Base-by-base conservation (phyloP, 345 rosid genomes). In the Melaleuca alternifolia region DNA sequence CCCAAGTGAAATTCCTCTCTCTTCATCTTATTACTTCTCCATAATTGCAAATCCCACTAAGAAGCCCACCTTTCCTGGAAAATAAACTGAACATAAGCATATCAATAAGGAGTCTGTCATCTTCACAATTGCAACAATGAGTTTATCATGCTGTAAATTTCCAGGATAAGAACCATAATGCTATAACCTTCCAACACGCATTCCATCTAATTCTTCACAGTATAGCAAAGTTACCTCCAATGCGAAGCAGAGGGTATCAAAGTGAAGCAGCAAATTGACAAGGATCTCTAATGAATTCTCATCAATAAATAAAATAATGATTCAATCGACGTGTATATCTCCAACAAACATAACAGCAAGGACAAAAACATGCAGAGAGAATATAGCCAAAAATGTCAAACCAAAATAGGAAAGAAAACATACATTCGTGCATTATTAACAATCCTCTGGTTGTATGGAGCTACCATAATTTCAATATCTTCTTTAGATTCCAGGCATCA, bases 401-500 rank as follows among this genome's bases (percentile, higher is more conserved):
- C 3, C 18, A 12, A 59, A 12, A 8, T 59, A n/a, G 33, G 71
- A 11, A 59, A n/a, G 16, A 59, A 0, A 59, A 26, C 15, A 5
- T 11, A 59, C 5, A 12, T 59, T 0, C 12, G 65, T 59, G 13
- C 71, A 59, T 59, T 11, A n/a, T 59, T 59, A 26, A n/a, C 4
- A 59, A 12, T 3, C 33, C 4, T 3, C 0, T 59, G 16, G 33
- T n/a, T n/a, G 9, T 12, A n/a, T 0, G 33, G 71, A n/a, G 41
- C 4, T 41, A 41, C 41, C 41, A 41, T 41, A 41, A 41, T 41
- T 41, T 41, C 41, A 41, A 41, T 41, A 41, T 41, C 41, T 41
- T 41, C 41, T 41, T 41, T 41, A 41, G 41, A 41, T 41, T 41
- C 41, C 41, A 41, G 41, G 41, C 41, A 41, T 41, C 41, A 2